Percentiles rank a stretch among this genome's conserved stretches.
These are phyloP conservation scores for Podospora fimiseda DNA, from an alignment of 495 filamentous ascomycete genomes.

Conservation along the genomic window DNA sequence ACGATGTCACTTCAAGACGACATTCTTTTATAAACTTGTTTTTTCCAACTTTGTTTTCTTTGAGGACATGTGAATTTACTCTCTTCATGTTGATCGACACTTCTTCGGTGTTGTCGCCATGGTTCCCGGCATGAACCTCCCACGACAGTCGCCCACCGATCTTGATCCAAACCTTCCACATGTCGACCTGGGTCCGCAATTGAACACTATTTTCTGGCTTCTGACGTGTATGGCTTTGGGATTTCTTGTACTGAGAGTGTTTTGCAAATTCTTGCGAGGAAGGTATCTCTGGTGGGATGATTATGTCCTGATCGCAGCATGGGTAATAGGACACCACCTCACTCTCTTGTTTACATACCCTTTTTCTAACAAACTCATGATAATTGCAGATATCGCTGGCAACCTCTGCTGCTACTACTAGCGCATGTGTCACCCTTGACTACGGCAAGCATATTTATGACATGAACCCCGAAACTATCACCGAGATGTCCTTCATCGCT, in stretches of 20 bases:
- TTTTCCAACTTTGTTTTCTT: too few relatives aligned
- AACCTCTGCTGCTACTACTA: conserved; percentile 15
- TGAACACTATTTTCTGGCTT: conserved; percentile 33
- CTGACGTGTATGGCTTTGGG: conserved; percentile 21
- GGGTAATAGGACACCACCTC: conserved; percentile 3
- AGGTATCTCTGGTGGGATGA: conserved; percentile 29
- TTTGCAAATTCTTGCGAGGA: conserved; percentile 23
- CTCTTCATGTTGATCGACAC: too few relatives aligned
- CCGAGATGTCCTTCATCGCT: conserved; percentile 14
- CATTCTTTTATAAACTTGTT: too few relatives aligned
- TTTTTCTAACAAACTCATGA: background rate
- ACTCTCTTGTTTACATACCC: background rate
- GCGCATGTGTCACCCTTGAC: conserved; percentile 18
- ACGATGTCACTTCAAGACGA: too few relatives aligned
- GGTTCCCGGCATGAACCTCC: background rate
- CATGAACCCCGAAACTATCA: conserved; percentile 13
- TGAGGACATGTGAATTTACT: too few relatives aligned
- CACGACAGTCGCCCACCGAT: background rate
- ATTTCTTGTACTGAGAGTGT: conserved; percentile 23
- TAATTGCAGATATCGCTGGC: conserved; percentile 4
- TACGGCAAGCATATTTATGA: conserved; percentile 22
- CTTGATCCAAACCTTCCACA: conserved; percentile 10
- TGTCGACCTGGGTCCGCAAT: conserved; percentile 19
- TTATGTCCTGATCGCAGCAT: conserved; percentile 24
- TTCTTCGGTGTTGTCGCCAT: too few relatives aligned